Conservation (phyloP, 257 asterid species). For the Lantana camara region DNA sequence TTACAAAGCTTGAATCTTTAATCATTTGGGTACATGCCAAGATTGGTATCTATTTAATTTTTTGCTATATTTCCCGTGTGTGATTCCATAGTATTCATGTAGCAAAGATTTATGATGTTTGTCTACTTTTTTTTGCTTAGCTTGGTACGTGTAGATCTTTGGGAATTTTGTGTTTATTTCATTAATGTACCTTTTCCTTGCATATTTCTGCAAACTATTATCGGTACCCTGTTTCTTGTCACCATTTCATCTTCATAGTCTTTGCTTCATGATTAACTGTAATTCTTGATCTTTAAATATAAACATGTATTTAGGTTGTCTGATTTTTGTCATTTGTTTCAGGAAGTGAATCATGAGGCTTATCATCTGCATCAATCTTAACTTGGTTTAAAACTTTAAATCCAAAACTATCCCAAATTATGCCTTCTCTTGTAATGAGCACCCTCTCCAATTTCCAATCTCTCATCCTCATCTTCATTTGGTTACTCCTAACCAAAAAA, state of each 20-base stretch:
- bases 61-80: no score
- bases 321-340: slow-evolving; percentile 28
- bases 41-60: slow-evolving; percentile 4
- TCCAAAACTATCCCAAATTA: no score
- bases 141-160: slow-evolving; percentile 13
- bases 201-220: background rate
- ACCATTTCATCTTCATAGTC: background rate
- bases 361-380: slow-evolving; percentile 15
- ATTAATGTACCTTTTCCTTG: background rate
- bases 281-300: background rate
- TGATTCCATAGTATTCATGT: slow-evolving; percentile 6
- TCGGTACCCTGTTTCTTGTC: background rate
- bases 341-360: slow-evolving; percentile 32
- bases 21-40: slow-evolving; percentile 16
- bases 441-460: slow-evolving; percentile 36
- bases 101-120: background rate
- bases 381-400: slow-evolving; percentile 9
- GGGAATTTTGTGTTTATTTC: no score
- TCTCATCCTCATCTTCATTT: slow-evolving; percentile 35
- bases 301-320: background rate
- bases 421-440: slow-evolving; percentile 13
- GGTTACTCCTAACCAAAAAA: slow-evolving; percentile 38
- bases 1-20: slow-evolving; percentile 16
- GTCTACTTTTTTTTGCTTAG: slow-evolving; percentile 7
- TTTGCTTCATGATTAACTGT: background rate